Evolutionary conservation across 2,329 filamentous ascomycete species (phyloP).

Genomic region (Ophiosphaerella korrae): DNA sequence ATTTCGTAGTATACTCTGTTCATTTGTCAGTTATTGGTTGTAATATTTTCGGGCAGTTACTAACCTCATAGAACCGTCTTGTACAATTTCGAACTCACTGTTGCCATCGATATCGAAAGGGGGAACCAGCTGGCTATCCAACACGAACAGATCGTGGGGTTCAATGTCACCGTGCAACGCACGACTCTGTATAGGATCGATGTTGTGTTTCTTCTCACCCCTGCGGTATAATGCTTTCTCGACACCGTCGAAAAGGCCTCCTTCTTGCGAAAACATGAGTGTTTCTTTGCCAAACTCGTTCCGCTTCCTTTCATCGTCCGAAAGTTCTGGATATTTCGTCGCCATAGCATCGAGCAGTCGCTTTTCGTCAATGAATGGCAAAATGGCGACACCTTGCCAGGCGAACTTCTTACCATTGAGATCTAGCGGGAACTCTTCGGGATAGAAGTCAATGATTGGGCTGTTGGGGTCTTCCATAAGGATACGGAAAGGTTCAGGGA

Average conservation of each 20-base stretch:
- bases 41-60: constrained; percentile 36
- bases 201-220: constrained; percentile 64
- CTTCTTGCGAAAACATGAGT: constrained; percentile 80
- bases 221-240: constrained; percentile 90
- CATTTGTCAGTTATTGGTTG: constrained; percentile 33
- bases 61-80: constrained; percentile 79
- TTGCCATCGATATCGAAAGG: constrained; percentile 68
- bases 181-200: constrained; percentile 76
- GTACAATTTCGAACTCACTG: constrained; percentile 36
- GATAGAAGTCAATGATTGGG: constrained; percentile 96
- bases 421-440: constrained; percentile 89
- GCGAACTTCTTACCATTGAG: constrained; percentile 98
- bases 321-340: constrained; percentile 79
- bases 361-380: constrained; percentile 95
- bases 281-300: constrained; percentile 83
- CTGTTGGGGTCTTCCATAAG: constrained; percentile 89
- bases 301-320: constrained; percentile 74
- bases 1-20: constrained; percentile 83
- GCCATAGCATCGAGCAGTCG: constrained; percentile 81
- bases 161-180: constrained; percentile 80
- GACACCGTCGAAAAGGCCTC: constrained; percentile 85
- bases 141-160: constrained; percentile 82
- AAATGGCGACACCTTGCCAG: constrained; percentile 92
- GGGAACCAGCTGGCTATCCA: constrained; percentile 79
- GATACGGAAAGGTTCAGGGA: constrained; percentile 85